phyloP scores from a whole-genome alignment of 345 rosid genomes.

The Pugionium dolabratum region DNA sequence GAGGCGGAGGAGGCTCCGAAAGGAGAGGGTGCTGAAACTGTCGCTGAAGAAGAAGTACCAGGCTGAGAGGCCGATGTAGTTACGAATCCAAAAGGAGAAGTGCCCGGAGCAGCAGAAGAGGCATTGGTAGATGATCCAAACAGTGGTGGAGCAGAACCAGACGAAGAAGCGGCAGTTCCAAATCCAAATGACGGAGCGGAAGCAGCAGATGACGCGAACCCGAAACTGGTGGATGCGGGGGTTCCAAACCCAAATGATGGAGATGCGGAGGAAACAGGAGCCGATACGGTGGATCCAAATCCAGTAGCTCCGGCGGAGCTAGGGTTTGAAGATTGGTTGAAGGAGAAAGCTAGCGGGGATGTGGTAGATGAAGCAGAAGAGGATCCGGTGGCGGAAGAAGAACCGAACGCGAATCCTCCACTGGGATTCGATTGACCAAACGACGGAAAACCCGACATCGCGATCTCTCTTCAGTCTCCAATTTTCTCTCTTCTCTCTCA shows the following conservation, averaged over 20 bases:
- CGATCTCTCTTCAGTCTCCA: constrained; percentile 40
- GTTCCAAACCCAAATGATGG: constrained; percentile 45
- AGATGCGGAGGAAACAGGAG: constrained; percentile 38
- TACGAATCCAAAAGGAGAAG: constrained; percentile 37
- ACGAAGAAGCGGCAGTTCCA: constrained; percentile 28
- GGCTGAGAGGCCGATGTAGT: constrained; percentile 29
- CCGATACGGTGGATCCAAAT: constrained; percentile 35
- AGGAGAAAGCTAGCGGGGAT: constrained; percentile 43
- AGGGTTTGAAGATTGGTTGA: constrained; percentile 40
- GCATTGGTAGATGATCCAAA: constrained; percentile 34
- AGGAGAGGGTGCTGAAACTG: constrained; percentile 23
- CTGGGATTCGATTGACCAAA: constrained; percentile 49
- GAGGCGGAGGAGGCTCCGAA: constrained; percentile 35
- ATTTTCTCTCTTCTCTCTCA: constrained; percentile 16
- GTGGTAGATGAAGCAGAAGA: constrained; percentile 47
- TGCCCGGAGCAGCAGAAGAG: constrained; percentile 26
- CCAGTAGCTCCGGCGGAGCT: constrained; percentile 35
- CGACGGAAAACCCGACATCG: constrained; percentile 41
- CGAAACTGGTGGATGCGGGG: constrained; percentile 21
- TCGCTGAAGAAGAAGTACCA: constrained; percentile 24
- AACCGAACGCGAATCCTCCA: constrained; percentile 44
- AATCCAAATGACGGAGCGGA: constrained; percentile 31
- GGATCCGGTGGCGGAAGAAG: constrained; percentile 41
- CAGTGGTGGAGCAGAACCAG: constrained; percentile 34
- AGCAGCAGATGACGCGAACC: constrained; percentile 40